phyloP scores from a whole-genome alignment of 2,329 filamentous ascomycete genomes.

The Knoxdaviesia proteae region DNA sequence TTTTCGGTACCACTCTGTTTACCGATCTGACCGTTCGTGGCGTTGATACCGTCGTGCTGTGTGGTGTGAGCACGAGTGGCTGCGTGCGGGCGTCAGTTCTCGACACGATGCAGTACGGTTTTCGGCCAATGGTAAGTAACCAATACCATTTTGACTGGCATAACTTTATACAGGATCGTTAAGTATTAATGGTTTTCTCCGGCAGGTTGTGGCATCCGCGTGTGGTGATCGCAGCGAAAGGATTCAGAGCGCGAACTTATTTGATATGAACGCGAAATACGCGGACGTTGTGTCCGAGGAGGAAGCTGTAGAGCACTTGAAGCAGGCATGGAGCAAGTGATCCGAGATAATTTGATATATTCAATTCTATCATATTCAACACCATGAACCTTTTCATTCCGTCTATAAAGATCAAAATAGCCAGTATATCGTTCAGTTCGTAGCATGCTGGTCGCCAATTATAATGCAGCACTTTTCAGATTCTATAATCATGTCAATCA shows the following conservation, averaged over 20 bases:
- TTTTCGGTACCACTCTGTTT: constrained; percentile 22
- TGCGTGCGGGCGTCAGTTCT: constrained; percentile 22
- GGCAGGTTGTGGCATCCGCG: constrained; percentile 16
- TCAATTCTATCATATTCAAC: too few relatives aligned
- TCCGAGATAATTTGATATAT: too few relatives aligned
- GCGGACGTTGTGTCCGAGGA: constrained; percentile 20
- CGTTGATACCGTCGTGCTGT: constrained; percentile 22
- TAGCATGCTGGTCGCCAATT: too few relatives aligned
- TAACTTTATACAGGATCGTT: too few relatives aligned
- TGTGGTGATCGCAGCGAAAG: constrained; percentile 21
- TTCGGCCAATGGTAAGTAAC: constrained; percentile 16
- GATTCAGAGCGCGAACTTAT: constrained; percentile 22
- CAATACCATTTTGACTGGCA: too few relatives aligned
- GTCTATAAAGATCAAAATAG: too few relatives aligned
- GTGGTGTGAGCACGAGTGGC: constrained; percentile 24
- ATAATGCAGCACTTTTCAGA: too few relatives aligned
- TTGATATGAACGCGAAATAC: constrained; percentile 24
- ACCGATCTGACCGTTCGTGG: constrained; percentile 16
- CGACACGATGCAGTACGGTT: constrained; percentile 22
- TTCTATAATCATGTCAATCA: too few relatives aligned
- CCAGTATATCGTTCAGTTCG: too few relatives aligned
- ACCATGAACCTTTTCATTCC: too few relatives aligned
- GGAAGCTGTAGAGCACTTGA: constrained; percentile 11
- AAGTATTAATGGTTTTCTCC: too few relatives aligned
- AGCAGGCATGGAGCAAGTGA: too few relatives aligned